A percentile compares a stretch with the other conserved stretches of the same genome.
Evolutionary conservation across 805 yeast species (phyloP).

Genomic region (Candida nemodendra): DNA sequence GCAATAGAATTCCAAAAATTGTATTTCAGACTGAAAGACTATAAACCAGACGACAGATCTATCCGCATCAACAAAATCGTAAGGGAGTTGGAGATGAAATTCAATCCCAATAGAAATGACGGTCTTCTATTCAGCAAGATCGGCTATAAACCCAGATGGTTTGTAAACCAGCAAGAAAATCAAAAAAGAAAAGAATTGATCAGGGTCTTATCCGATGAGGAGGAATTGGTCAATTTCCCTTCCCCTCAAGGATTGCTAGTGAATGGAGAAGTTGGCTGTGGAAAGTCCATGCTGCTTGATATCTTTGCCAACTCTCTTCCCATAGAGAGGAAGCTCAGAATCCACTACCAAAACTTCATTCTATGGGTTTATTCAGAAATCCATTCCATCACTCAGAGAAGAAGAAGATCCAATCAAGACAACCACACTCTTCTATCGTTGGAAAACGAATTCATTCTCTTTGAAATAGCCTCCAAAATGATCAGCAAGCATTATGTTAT

Average conservation of each 20-base stretch:
- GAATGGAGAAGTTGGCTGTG: conserved; percentile 72
- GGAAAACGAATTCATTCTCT: conserved; percentile 63
- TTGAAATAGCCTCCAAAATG: conserved; percentile 67
- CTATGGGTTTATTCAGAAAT: conserved; percentile 66
- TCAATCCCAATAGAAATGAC: conserved; percentile 16
- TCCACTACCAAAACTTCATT: conserved; percentile 72
- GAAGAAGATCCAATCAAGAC: conserved; percentile 33
- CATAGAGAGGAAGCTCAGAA: conserved; percentile 58
- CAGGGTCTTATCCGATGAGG: conserved; percentile 55
- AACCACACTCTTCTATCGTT: conserved; percentile 35
- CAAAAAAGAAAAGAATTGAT: conserved; percentile 40
- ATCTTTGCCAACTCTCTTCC: conserved; percentile 68
- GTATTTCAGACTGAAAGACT: conserved; percentile 57
- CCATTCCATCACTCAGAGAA: conserved; percentile 49
- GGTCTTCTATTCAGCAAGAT: conserved; percentile 28
- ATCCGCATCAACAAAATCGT: conserved; percentile 41
- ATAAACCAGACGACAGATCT: conserved; percentile 51
- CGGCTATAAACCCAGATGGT: conserved; percentile 33
- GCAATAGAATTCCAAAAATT: conserved; percentile 62
- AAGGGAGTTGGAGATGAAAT: conserved; percentile 33
- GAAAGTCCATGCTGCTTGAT: conserved; percentile 73
- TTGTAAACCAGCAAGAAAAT: conserved; percentile 10
- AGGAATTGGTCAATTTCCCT: conserved; percentile 49
- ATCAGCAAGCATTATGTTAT: conserved; percentile 55
- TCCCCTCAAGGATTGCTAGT: conserved; percentile 65